Conservation (phyloP, 495 filamentous ascomycete genomes). For the Cryomyces minteri region DNA sequence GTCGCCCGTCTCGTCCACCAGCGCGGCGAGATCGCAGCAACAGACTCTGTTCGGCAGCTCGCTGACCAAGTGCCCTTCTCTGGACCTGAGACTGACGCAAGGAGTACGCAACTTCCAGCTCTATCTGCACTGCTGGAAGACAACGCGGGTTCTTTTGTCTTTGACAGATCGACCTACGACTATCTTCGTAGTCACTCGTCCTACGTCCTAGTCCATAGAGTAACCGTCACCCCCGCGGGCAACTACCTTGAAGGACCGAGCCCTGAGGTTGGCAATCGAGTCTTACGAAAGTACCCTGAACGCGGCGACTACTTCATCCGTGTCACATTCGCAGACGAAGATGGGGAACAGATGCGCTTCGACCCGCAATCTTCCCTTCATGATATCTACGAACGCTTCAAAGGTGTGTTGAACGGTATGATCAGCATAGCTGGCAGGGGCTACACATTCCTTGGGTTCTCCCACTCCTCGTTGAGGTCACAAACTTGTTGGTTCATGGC, state of each 20-base stretch:
- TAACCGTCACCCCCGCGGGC: slow-evolving; percentile 48
- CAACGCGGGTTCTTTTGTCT: slow-evolving; percentile 20
- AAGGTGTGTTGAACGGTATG: slow-evolving; percentile 30
- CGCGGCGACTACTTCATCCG: slow-evolving; percentile 49
- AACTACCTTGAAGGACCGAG: slow-evolving; percentile 53
- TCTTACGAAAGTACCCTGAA: slow-evolving; percentile 48
- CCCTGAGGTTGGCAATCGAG: slow-evolving; percentile 50
- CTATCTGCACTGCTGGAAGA: slow-evolving; percentile 27
- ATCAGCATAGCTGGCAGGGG: slow-evolving; percentile 43
- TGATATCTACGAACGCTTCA: slow-evolving; percentile 38
- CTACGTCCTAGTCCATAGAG: slow-evolving; percentile 34
- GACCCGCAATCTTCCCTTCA: slow-evolving; percentile 34
- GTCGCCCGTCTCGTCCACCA: slow-evolving; percentile 6
- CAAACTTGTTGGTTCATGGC: slow-evolving; percentile 62
- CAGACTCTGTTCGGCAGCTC: slow-evolving; percentile 29
- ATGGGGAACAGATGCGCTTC: slow-evolving; percentile 42
- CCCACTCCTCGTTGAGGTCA: slow-evolving; percentile 53
- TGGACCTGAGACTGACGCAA: slow-evolving; percentile 26
- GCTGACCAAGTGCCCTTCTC: slow-evolving; percentile 29
- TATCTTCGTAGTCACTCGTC: slow-evolving; percentile 16
- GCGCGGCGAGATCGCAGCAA: slow-evolving; percentile 15
- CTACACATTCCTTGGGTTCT: slow-evolving; percentile 62
- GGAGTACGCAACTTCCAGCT: slow-evolving; percentile 21
- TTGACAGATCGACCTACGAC: slow-evolving; percentile 9
- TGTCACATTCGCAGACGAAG: slow-evolving; percentile 55